These are phyloP conservation scores for Debaryomycetaceae sp. DNA, from an alignment of 1,139 yeast species.

Conservation along the genomic window DNA sequence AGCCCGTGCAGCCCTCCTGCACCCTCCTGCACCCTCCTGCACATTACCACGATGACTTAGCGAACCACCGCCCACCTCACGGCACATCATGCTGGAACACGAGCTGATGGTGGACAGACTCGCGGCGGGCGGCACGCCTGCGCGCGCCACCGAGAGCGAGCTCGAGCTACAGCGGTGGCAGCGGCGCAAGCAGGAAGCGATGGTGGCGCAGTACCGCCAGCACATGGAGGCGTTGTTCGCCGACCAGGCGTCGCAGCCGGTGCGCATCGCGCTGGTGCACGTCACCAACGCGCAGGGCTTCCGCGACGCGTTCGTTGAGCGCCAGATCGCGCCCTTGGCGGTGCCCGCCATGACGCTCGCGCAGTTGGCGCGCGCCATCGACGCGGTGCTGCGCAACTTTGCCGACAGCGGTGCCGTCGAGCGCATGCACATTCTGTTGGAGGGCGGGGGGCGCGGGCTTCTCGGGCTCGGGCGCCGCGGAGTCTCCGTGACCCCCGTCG, in stretches of 20 bases:
- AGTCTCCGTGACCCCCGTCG: constrained; percentile 35
- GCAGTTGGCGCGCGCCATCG: constrained; percentile 35
- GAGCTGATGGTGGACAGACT: constrained; percentile 27
- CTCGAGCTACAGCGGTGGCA: constrained; percentile 28
- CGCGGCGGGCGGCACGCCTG: constrained; percentile 12
- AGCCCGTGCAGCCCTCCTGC: no score
- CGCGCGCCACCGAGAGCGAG: constrained; percentile 20
- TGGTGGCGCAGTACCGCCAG: constrained; percentile 35
- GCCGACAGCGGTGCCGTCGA: constrained; percentile 41
- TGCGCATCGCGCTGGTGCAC: constrained; percentile 44
- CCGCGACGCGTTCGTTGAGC: constrained; percentile 46
- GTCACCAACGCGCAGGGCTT: constrained; percentile 51
- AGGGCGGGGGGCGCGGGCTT: not conserved
- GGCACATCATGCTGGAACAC: constrained; percentile 21
- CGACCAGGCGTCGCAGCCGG: constrained; percentile 42
- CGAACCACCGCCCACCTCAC: no score
- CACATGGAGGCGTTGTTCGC: constrained; percentile 39
- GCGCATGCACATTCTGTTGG: constrained; percentile 15
- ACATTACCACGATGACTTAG: no score
- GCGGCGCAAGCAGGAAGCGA: constrained; percentile 27
- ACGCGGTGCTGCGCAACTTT: constrained; percentile 40
- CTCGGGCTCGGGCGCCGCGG: not conserved
- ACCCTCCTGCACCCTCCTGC: no score
- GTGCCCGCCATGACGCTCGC: constrained; percentile 28
- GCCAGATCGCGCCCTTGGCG: constrained; percentile 52